Evolutionary conservation across 2,329 filamentous ascomycete genomes (phyloP), one percentile per base, ranked within the genome.

Genomic region (Aspergillus ibericus): DNA sequence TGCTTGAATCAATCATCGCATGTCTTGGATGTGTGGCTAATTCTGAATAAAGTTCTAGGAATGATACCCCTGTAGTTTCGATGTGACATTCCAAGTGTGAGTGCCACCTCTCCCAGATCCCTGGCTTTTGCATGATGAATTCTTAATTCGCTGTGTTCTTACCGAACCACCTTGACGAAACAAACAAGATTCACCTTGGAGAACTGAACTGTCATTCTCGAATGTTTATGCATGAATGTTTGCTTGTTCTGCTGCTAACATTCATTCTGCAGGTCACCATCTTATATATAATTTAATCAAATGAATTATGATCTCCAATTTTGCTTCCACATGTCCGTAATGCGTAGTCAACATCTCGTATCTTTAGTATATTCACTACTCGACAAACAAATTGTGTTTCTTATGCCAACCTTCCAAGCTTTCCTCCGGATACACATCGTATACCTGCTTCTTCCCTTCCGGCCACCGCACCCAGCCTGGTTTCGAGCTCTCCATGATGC

Each of bases 61-160:
- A 42, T 36, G 27, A 44, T 40, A 13, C 12, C 3, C 10, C 34
- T 49, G 25, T 58, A 59, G 55, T 8, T 55, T n/a, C 52, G 40
- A 47, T 25, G 32, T n/a, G n/a, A 9, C 12, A 25, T 50, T 15
- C 25, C 56, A 53, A 65, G 49, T 56, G 71, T 74, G 55, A 70
- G 71, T 70, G 15, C 16, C 4, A 12, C 13, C 47, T n/a, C 5
- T 22, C 53, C 16, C 25, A 27, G 53, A 54, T 58, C 60, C 29
- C 52, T 49, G 42, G 6, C 36, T 42, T 36, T 65, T 67, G 36
- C 63, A 76, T 86, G 85, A 87, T 86, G 84, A 87, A 80, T 74
- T 79, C 77, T 74, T 77, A 73, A 81, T 81, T 85, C 81, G 83
- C 84, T 87, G 83, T 86, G 82, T 85, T 86, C 81, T 86, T 85